phyloP scores from a whole-genome alignment of 345 rosid genomes.

The Zanthoxylum bungeanum region DNA sequence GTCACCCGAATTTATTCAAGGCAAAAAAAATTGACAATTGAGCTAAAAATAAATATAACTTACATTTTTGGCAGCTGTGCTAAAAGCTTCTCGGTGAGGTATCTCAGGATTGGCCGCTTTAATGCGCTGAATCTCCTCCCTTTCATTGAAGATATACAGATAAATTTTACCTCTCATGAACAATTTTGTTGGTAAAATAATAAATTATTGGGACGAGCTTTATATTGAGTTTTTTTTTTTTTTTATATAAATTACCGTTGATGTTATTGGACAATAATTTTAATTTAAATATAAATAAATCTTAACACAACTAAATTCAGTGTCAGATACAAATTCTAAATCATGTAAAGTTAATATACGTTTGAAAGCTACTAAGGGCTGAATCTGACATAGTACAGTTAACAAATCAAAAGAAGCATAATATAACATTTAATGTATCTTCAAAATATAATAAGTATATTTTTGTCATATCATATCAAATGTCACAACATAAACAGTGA shows the following conservation, averaged over 20 bases:
- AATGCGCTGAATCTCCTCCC: constrained; percentile 99
- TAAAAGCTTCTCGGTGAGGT: constrained; percentile 96
- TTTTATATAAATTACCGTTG: too few species aligned
- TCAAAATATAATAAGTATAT: background rate
- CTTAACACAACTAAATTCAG: too few species aligned
- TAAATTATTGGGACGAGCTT: too few species aligned
- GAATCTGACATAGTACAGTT: background rate
- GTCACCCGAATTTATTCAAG: too few species aligned
- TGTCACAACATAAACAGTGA: background rate
- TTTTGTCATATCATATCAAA: background rate
- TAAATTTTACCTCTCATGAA: background rate
- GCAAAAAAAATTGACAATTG: too few species aligned
- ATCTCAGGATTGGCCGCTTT: constrained; percentile 93
- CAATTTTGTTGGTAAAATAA: too few species aligned
- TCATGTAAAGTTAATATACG: background rate
- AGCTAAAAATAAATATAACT: constrained; percentile 6
- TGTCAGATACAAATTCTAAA: too few species aligned
- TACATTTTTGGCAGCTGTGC: constrained; percentile 96
- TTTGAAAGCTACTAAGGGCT: background rate
- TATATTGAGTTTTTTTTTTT: too few species aligned
- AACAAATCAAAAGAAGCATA: background rate
- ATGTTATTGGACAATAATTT: too few species aligned
- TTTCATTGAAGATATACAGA: constrained; percentile 12
- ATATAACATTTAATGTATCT: background rate
- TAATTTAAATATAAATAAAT: too few species aligned